These are phyloP conservation scores for Globisporangium uncinulatum DNA, from an alignment of 352 stramenopile species.

Conservation along the genomic window DNA sequence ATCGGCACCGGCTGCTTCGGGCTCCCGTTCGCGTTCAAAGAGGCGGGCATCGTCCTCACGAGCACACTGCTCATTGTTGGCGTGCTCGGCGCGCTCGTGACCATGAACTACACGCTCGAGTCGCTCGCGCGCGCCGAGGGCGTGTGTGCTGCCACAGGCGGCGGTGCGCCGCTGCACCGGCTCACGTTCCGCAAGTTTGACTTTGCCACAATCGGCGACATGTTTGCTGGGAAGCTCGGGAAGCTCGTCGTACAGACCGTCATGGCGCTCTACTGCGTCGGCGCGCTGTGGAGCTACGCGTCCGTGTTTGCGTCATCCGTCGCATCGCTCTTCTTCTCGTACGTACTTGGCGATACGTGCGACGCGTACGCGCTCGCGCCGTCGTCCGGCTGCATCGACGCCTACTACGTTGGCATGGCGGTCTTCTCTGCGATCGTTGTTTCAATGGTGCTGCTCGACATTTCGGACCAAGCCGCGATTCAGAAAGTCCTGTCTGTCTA, in stretches of 20 bases:
- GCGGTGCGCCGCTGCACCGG: constrained; percentile 46
- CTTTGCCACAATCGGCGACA: constrained; percentile 74
- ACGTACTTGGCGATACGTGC: constrained; percentile 53
- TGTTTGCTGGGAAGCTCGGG: constrained; percentile 73
- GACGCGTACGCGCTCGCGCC: constrained; percentile 57
- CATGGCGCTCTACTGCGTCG: constrained; percentile 71
- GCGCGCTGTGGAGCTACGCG: constrained; percentile 79
- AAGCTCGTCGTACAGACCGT: constrained; percentile 63
- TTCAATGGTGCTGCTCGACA: constrained; percentile 79
- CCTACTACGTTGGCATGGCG: constrained; percentile 74
- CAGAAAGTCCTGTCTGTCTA: constrained; percentile 83
- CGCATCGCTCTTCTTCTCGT: constrained; percentile 72
- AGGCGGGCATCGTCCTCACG: constrained; percentile 60
- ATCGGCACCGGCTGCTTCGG: constrained; percentile 86
- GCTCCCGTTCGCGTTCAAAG: constrained; percentile 71
- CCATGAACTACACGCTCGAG: constrained; percentile 88
- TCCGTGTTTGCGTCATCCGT: constrained; percentile 85
- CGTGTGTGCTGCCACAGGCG: constrained; percentile 49
- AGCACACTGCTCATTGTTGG: constrained; percentile 55
- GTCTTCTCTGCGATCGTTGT: constrained; percentile 73
- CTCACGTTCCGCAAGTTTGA: constrained; percentile 87
- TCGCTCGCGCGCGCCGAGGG: constrained; percentile 72
- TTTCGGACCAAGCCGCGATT: constrained; percentile 74
- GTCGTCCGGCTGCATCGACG: constrained; percentile 42
- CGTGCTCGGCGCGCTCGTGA: constrained; percentile 57